These are phyloP conservation scores for Nigrospora sphaerica DNA, from an alignment of 2,329 filamentous ascomycete genomes.

Conservation along the genomic window DNA sequence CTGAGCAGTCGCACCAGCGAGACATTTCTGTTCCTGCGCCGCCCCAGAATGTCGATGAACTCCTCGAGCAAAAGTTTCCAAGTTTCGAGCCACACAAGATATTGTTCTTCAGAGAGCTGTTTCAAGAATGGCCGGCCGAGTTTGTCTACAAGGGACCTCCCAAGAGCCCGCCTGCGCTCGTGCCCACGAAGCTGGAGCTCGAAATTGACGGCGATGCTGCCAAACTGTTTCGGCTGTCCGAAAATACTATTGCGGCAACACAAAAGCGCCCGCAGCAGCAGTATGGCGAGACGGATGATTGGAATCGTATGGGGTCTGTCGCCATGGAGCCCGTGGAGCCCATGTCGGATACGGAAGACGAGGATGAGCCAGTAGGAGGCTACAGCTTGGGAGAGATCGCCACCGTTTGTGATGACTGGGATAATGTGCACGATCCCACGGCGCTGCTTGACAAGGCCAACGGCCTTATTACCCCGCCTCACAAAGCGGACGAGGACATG, in stretches of 20 bases:
- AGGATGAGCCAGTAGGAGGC: conserved; percentile 63
- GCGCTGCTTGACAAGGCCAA: conserved; percentile 4
- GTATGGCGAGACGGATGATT: conserved; percentile 42
- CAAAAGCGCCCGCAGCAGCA: conserved; percentile 36
- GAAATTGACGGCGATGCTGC: conserved; percentile 84
- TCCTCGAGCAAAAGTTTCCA: conserved; percentile 75
- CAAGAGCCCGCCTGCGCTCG: conserved; percentile 59
- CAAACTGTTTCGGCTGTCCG: conserved; percentile 72
- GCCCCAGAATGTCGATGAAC: conserved; percentile 65
- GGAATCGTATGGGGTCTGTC: conserved; percentile 35
- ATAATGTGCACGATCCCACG: conserved; percentile 47
- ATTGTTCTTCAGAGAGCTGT: conserved; percentile 73
- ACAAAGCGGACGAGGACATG: conserved; percentile 41
- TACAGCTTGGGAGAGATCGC: conserved; percentile 75
- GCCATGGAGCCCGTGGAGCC: conserved; percentile 32
- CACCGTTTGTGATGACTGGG: conserved; percentile 83
- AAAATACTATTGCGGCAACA: conserved; percentile 44
- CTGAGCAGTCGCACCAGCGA: conserved; percentile 38
- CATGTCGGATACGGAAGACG: conserved; percentile 36
- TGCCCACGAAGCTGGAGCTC: conserved; percentile 81
- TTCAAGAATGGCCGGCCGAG: conserved; percentile 72
- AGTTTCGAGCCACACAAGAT: conserved; percentile 69
- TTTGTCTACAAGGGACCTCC: conserved; percentile 72
- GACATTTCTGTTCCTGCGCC: conserved; percentile 60
- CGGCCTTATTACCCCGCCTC: conserved; percentile 16